phyloP scores from a whole-genome alignment of 441 rosid genomes.

The Aleurites moluccanus region DNA sequence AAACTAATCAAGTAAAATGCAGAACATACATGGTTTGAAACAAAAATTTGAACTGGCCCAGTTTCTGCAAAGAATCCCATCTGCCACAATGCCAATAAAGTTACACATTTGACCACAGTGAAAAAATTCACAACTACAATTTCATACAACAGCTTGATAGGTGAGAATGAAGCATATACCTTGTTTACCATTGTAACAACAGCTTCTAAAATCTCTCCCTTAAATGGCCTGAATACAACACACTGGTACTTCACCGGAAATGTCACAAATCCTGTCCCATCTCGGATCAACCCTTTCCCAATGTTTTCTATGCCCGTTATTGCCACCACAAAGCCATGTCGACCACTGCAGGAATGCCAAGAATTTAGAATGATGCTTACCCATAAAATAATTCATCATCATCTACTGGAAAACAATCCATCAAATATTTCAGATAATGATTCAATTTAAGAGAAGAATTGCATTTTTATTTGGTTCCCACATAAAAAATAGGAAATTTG shows the following conservation, averaged over 20 bases:
- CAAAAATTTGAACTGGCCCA: conserved; percentile 94
- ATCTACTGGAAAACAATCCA: neutral
- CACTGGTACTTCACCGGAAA: conserved; percentile 89
- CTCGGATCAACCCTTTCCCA: conserved; percentile 87
- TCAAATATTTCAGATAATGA: neutral
- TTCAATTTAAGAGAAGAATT: neutral
- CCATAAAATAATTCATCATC: neutral
- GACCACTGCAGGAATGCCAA: conserved; percentile 47
- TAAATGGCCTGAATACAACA: conserved; percentile 87
- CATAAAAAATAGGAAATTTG: neutral
- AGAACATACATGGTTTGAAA: conserved; percentile 79
- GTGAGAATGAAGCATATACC: conserved; percentile 33
- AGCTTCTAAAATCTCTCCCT: conserved; percentile 89
- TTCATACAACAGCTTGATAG: neutral
- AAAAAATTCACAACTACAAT: neutral
- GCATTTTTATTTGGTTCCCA: neutral
- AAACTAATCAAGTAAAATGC: neutral
- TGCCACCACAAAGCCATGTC: conserved; percentile 93
- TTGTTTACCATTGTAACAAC: conserved; percentile 92
- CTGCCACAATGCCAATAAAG: conserved; percentile 35
- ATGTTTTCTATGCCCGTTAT: conserved; percentile 76
- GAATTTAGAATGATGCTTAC: neutral
- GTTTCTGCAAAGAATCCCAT: conserved; percentile 97
- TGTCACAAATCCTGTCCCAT: conserved; percentile 85
- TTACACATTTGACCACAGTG: neutral